Evolutionary conservation across 208 protist genomes (phyloP), one percentile per base, ranked within the genome.

Genomic region (Lotmaria passim): DNA sequence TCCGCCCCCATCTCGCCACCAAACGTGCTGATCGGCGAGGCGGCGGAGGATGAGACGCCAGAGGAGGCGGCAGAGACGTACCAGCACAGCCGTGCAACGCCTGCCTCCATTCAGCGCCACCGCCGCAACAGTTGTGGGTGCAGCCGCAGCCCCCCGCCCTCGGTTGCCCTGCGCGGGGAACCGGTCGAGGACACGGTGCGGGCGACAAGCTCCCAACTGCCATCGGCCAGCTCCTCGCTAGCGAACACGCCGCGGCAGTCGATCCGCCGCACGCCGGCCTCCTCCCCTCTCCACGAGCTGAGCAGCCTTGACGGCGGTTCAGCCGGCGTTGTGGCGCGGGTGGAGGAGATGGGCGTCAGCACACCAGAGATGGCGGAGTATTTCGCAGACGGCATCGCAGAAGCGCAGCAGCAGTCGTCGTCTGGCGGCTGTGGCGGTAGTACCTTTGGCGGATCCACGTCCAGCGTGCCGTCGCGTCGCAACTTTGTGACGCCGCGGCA

Each of bases 351-450:
- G 7, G 76, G 76, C 23, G 76, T 82, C 0, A 82, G 76, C 63
- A 82, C 63, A 11, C 63, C 76, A 12, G 65, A 82, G 52, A 82
- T 82, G 76, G 76, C 76, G 23, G 76, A 82, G 59, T 82, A 82
- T 47, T 78, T 70, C 24, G 64, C 70, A 1, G 69, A 81, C 23
- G 33, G 19, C 46, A 31, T 43, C n/a, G 2, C 21, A 12, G 47
- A 59, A 15, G 55, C 55, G 15, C 30, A 30, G n/a, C 43, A 19
- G 41, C 50, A 30, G 36, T 28, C 34, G 23, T 67, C 60, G 21
- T 30, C 70, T 11, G 7, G n/a, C n/a, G 26, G 23, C 12, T 48
- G 61, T 14, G 65, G 33, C 31, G 14, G 30, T 24, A 48, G 53
- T 41, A 3, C n/a, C 2, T 64, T 34, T 33, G 28, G 30, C 2